Percentiles rank a stretch among this genome's conserved stretches.
Evolutionary conservation across 2,329 filamentous ascomycete genomes (phyloP).

Genomic region (Aplosporella prunicola): DNA sequence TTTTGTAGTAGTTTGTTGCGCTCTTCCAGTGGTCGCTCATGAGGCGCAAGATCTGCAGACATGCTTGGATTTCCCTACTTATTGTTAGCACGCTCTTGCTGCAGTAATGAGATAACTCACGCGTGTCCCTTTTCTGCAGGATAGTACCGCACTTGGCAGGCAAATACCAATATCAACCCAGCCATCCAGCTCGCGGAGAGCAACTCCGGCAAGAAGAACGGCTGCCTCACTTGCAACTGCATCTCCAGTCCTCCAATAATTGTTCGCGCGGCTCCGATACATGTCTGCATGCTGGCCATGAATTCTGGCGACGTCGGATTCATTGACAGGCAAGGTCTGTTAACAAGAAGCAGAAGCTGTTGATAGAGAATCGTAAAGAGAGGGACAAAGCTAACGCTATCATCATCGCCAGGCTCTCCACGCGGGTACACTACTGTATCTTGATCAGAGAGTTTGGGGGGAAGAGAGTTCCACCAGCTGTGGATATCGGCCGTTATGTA

Average conservation of each 20-base stretch:
- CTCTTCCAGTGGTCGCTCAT: constrained; percentile 11
- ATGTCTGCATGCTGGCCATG: constrained; percentile 8
- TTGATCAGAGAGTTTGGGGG: background rate
- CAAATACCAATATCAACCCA: constrained; percentile 8
- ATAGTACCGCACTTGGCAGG: constrained; percentile 6
- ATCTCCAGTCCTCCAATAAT: constrained; percentile 8
- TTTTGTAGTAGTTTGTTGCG: constrained; percentile 9
- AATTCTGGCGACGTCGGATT: constrained; percentile 5
- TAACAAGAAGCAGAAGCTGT: constrained; percentile 9
- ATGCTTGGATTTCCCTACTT: constrained; percentile 5
- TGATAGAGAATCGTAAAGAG: constrained; percentile 10
- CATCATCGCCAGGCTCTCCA: constrained; percentile 1
- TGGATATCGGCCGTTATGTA: constrained; percentile 10
- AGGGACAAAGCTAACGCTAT: constrained; percentile 6
- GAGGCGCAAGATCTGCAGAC: constrained; percentile 2
- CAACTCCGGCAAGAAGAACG: constrained; percentile 8
- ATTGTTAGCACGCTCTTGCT: no score
- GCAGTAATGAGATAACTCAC: background rate
- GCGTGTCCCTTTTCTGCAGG: constrained; percentile 3
- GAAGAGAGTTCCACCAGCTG: constrained; percentile 8
- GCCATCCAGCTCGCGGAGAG: constrained; percentile 10
- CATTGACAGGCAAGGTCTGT: constrained; percentile 8
- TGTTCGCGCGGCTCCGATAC: constrained; percentile 4
- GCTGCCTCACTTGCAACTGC: constrained; percentile 9
- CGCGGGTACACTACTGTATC: constrained; percentile 1